Conservation (phyloP, 441 rosid genomes). For the Erodium trifolium region DNA sequence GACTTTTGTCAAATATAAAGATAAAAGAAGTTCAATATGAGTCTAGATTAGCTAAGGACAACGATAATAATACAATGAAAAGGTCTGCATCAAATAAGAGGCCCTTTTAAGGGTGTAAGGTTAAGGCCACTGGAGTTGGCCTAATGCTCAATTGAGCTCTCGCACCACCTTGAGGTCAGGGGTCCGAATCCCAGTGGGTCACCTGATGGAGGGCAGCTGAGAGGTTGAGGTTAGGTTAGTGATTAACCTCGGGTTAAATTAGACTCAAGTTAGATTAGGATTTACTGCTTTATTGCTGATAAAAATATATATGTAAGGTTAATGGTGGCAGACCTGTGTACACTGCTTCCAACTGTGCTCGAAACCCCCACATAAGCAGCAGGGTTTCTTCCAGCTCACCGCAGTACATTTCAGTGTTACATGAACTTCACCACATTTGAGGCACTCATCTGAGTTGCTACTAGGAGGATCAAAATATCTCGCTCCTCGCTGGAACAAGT, state of each 20-base stretch:
- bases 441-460: conserved; percentile 5
- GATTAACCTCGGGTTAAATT: no score
- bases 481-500: not conserved
- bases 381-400: not conserved
- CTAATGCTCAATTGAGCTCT: no score
- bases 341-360: conserved; percentile 19
- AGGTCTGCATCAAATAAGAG: not conserved
- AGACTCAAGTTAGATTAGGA: no score
- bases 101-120: not conserved
- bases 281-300: no score
- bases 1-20: not conserved
- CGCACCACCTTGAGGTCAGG: no score
- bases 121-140: no score
- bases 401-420: not conserved
- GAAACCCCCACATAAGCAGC: conserved; percentile 4
- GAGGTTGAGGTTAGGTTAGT: no score
- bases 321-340: conserved; percentile 19
- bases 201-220: no score
- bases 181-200: no score
- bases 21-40: not conserved
- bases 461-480: conserved; percentile 1
- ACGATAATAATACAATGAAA: not conserved
- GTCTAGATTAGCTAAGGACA: not conserved
- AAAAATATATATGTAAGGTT: no score
- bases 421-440: conserved; percentile 3